Conservation (phyloP, 257 asterid species). For the Nicotiana knightiana region DNA sequence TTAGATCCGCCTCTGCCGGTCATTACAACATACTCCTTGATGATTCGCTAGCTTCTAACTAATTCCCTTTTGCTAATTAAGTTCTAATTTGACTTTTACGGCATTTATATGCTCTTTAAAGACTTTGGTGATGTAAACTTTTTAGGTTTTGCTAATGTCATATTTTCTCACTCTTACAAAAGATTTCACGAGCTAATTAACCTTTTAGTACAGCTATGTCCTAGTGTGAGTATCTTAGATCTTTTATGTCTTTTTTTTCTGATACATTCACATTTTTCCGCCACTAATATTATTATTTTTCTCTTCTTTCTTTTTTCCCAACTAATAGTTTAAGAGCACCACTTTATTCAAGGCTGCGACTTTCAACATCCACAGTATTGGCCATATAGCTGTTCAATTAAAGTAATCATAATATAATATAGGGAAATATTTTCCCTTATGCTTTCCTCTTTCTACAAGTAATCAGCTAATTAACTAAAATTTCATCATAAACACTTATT, state of each 20-base stretch:
- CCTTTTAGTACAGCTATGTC: too few relatives aligned
- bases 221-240: not conserved
- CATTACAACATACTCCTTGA: too few relatives aligned
- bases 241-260: not conserved
- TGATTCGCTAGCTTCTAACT: too few relatives aligned
- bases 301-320: not conserved
- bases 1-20: too few relatives aligned
- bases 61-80: too few relatives aligned
- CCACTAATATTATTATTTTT: not conserved
- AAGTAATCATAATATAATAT: too few relatives aligned
- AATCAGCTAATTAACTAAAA: not conserved
- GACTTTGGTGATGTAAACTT: too few relatives aligned
- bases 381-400: not conserved
- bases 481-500: not conserved
- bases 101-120: too few relatives aligned
- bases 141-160: too few relatives aligned
- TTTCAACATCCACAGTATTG: not conserved
- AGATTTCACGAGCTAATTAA: too few relatives aligned
- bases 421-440: not conserved
- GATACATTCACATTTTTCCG: not conserved
- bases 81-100: too few relatives aligned
- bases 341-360: not conserved
- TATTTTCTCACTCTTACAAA: too few relatives aligned
- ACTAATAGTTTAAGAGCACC: not conserved
- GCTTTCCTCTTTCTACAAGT: not conserved